Evolutionary conservation across 176 grass and related monocot genomes (phyloP).

Genomic region (Eleusine indica): DNA sequence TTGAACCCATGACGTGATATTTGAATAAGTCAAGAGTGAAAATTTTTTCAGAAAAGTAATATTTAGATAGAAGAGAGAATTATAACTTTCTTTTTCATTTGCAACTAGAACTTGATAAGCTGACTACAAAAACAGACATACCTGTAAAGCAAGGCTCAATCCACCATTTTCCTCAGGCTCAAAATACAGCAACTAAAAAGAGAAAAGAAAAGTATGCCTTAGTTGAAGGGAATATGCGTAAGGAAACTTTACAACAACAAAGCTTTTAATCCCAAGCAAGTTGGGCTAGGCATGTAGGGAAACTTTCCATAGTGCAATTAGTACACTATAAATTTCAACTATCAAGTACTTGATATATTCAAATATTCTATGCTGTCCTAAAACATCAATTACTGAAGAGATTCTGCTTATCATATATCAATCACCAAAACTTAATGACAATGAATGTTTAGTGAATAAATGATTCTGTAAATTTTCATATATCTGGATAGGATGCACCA

Average conservation of each 20-base stretch:
- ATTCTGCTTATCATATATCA: not conserved
- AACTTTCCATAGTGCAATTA: constrained; percentile 5
- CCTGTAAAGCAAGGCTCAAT: constrained; percentile 96
- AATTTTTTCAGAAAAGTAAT: not conserved
- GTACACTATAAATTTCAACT: not conserved
- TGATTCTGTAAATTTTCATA: too few relatives aligned
- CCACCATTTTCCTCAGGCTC: constrained; percentile 94
- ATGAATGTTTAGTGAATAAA: not conserved
- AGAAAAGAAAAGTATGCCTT: constrained; percentile 2
- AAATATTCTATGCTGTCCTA: not conserved
- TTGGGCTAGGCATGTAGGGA: not conserved
- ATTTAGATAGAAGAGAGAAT: not conserved
- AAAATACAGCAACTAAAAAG: constrained; percentile 89
- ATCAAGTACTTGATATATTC: constrained; percentile 20
- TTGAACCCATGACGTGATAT: not conserved
- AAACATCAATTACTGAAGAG: constrained; percentile 12
- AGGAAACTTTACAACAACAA: not conserved
- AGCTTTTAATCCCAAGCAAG: too few relatives aligned
- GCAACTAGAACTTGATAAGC: constrained; percentile 2
- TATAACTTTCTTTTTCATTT: constrained; percentile 13
- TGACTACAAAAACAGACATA: constrained; percentile 33
- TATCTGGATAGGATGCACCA: not conserved
- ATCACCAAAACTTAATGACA: constrained; percentile 17
- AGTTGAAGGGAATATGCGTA: constrained; percentile 9
- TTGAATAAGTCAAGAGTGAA: not conserved